Percentiles rank a stretch among this genome's conserved stretches.
Conservation (phyloP, 2,329 filamentous ascomycete genomes). For the Pyricularia grisea region DNA sequence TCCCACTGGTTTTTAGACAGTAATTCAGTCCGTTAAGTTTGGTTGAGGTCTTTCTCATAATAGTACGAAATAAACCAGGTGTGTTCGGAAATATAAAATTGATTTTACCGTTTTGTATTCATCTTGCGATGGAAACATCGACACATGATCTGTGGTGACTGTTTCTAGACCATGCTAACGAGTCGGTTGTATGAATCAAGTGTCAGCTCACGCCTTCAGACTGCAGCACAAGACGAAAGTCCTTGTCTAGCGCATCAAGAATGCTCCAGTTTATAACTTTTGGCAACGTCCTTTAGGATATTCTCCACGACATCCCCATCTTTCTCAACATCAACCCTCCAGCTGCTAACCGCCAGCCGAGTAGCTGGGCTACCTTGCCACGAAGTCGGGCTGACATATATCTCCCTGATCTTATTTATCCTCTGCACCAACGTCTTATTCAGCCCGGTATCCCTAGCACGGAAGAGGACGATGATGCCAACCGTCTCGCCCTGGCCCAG, state of each 20-base stretch:
- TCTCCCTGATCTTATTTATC: slow-evolving; percentile 64
- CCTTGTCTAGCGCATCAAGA: not conserved
- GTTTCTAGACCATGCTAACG: not conserved
- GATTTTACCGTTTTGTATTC: no score
- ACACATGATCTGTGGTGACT: not conserved
- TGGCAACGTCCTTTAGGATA: slow-evolving; percentile 34
- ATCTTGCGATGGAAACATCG: no score
- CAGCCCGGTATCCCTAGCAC: slow-evolving; percentile 52
- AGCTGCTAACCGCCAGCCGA: slow-evolving; percentile 80
- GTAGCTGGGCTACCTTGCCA: slow-evolving; percentile 69
- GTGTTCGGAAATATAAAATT: no score
- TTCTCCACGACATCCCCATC: slow-evolving; percentile 57
- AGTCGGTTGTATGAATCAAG: not conserved
- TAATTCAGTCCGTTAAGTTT: no score
- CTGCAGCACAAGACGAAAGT: not conserved
- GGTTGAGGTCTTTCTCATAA: no score
- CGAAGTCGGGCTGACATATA: slow-evolving; percentile 75
- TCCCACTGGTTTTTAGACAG: no score
- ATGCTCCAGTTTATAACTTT: not conserved
- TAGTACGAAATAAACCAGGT: no score
- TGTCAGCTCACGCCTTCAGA: not conserved
- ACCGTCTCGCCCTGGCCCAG: slow-evolving; percentile 36
- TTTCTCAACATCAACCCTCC: slow-evolving; percentile 60
- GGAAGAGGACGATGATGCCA: slow-evolving; percentile 64
- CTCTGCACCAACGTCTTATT: slow-evolving; percentile 58